These are phyloP conservation scores for Scedosporium aurantiacum DNA, from an alignment of 2,329 filamentous ascomycete species.

Conservation along the genomic window DNA sequence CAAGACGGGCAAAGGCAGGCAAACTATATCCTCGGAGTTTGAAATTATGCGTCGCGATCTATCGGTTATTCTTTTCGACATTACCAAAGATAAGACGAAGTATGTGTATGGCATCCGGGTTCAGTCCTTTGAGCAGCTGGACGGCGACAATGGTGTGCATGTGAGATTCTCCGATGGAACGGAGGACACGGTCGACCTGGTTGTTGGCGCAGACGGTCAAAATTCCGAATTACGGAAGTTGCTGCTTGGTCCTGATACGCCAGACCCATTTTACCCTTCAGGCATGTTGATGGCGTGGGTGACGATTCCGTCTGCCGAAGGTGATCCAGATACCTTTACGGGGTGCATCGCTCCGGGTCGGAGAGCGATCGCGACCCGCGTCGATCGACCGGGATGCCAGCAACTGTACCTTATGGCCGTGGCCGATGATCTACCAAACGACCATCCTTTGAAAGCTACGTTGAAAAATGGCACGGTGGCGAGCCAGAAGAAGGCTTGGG, in stretches of 20 bases:
- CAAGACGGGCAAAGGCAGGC: constrained; percentile 25
- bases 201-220: constrained; percentile 44
- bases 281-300: not conserved
- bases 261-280: constrained; percentile 12
- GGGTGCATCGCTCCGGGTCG: constrained; percentile 20
- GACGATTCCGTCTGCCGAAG: not conserved
- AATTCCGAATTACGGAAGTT: constrained; percentile 14
- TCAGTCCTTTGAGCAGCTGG: constrained; percentile 16
- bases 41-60: constrained; percentile 51
- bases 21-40: constrained; percentile 41
- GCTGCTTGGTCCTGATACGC: constrained; percentile 16
- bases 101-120: constrained; percentile 21
- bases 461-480: not conserved
- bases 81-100: constrained; percentile 15
- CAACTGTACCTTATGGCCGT: constrained; percentile 15
- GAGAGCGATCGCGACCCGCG: constrained; percentile 23
- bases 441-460: constrained; percentile 13
- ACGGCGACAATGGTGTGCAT: constrained; percentile 16
- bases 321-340: not conserved
- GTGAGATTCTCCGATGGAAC: constrained; percentile 33
- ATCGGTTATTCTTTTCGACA: constrained; percentile 36
- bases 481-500: constrained; percentile 27
- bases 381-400: constrained; percentile 1
- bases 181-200: constrained; percentile 32
- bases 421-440: constrained; percentile 18